phyloP scores from a whole-genome alignment of 2,329 filamentous ascomycete species.

The Aphanoascus verrucosus region DNA sequence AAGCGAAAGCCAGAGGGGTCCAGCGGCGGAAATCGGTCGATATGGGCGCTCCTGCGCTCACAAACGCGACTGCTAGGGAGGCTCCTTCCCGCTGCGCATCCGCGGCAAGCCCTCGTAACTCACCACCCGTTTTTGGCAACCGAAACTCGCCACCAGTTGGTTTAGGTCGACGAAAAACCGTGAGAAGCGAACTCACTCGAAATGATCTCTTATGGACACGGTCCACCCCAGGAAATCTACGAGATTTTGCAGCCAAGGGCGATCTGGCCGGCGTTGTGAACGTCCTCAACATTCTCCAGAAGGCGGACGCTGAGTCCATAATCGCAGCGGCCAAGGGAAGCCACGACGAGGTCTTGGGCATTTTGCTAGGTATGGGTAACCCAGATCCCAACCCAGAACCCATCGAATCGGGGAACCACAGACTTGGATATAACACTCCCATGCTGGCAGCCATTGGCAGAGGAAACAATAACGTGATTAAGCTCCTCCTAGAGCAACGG shows the following conservation, averaged over 20 bases:
- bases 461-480: slow-evolving; percentile 72
- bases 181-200: slow-evolving; percentile 40
- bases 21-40: slow-evolving; percentile 37
- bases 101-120: slow-evolving; percentile 37
- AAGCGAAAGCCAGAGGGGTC: slow-evolving; percentile 49
- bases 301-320: slow-evolving; percentile 70
- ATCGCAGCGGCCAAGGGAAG: slow-evolving; percentile 87
- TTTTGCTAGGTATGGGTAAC: slow-evolving; percentile 58
- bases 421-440: slow-evolving; percentile 70
- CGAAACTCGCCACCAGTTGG: slow-evolving; percentile 28
- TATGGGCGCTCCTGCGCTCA: slow-evolving; percentile 23
- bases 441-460: slow-evolving; percentile 91
- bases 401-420: slow-evolving; percentile 41
- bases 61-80: slow-evolving; percentile 22
- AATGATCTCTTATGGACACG: slow-evolving; percentile 43
- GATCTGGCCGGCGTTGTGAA: slow-evolving; percentile 41
- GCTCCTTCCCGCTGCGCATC: slow-evolving; percentile 35
- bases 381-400: slow-evolving; percentile 60
- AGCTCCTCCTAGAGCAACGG: slow-evolving; percentile 64
- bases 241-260: slow-evolving; percentile 40
- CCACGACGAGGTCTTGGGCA: slow-evolving; percentile 74
- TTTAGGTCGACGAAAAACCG: slow-evolving; percentile 34
- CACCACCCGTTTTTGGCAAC: slow-evolving; percentile 28
- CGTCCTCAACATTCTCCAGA: slow-evolving; percentile 41
- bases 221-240: slow-evolving; percentile 40